Evolutionary conservation across 345 rosid species (phyloP), one percentile per base, ranked within the genome.

Genomic region (Noccaea bulbosa): DNA sequence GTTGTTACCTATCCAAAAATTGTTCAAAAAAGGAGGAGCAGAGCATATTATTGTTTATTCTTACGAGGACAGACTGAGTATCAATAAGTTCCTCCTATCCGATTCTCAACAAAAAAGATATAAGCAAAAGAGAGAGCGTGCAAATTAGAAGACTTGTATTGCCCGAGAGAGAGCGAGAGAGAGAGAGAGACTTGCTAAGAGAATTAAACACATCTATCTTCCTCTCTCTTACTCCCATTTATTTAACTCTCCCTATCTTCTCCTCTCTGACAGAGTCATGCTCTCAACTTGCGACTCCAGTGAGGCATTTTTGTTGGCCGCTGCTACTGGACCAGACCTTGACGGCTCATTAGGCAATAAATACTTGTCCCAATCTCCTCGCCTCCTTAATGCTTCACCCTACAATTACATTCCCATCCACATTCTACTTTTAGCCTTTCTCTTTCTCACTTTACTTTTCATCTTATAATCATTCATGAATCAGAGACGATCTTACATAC

Each of bases 341-440:
- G 61, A 57, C 4, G 30, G 12, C 32, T 43, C 62, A 51, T 24
- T 68, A 35, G 73, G 78, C 56, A 67, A 37, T 51, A 60, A 15
- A 67, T 74, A 74, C 78, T 74, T 74, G 61, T 74, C 48, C 78
- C 73, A 74, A 24, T 74, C 78, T 50, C 73, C 78, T 51, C 78
- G 78, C 62, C 68, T 74, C 78, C 78, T 74, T 34, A 74, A 4
- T 10, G 67, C 14, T 74, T 74, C 78, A 74, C 67, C 72, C 78
- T 74, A 67, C 72, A 67, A 33, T 27, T 27, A 27, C 30, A 27
- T 67, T 49, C 10, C 44, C 39, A 67, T 33, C 54, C 62, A 14
- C 44, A 60, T 16, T 33, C 15, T 34, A 69, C 7, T 8, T 32
- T 47, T 69, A 69, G 65, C 48, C 11, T 58, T 46, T n/a, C 57